Evolutionary conservation across 768 basidiomycete species (phyloP).

Genomic region (Tricholoma furcatifolium): DNA sequence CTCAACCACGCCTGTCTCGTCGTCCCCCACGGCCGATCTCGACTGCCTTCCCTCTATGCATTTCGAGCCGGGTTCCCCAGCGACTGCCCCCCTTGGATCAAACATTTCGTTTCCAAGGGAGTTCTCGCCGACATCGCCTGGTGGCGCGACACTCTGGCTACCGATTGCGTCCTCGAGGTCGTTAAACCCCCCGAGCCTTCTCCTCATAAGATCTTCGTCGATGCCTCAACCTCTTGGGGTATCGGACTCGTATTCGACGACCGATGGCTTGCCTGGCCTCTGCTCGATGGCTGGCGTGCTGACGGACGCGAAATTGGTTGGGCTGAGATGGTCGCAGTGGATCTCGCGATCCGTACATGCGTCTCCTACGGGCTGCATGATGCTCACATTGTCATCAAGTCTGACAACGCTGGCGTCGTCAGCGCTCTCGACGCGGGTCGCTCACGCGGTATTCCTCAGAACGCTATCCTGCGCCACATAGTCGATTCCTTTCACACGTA

Average conservation of each 20-base stretch:
- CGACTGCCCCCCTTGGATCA: constrained; percentile 9
- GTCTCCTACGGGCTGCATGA: constrained; percentile 8
- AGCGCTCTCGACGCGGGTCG: too few species aligned
- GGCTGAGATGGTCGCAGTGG: constrained; percentile 24
- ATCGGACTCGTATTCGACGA: constrained; percentile 17
- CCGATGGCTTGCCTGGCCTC: constrained; percentile 21
- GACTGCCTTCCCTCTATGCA: constrained; percentile 25
- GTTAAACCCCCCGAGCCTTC: constrained; percentile 13
- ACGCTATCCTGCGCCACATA: constrained; percentile 22
- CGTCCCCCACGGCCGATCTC: constrained; percentile 26
- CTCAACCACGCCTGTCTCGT: constrained; percentile 35
- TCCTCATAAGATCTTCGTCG: constrained; percentile 24
- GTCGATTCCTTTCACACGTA: background rate
- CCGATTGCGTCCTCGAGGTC: background rate
- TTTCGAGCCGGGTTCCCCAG: constrained; percentile 25
- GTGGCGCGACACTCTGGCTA: constrained; percentile 19
- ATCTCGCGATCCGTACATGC: constrained; percentile 19
- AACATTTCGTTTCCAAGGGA: constrained; percentile 8
- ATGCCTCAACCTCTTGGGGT: too few species aligned
- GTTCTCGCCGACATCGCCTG: constrained; percentile 23
- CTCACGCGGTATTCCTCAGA: too few species aligned
- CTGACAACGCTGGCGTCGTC: too few species aligned
- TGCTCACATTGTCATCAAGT: constrained; percentile 22
- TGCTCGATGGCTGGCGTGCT: constrained; percentile 19
- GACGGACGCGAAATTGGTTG: constrained; percentile 22